Evolutionary conservation across 345 rosid species (phyloP).

Genomic region (Theobroma cacao): DNA sequence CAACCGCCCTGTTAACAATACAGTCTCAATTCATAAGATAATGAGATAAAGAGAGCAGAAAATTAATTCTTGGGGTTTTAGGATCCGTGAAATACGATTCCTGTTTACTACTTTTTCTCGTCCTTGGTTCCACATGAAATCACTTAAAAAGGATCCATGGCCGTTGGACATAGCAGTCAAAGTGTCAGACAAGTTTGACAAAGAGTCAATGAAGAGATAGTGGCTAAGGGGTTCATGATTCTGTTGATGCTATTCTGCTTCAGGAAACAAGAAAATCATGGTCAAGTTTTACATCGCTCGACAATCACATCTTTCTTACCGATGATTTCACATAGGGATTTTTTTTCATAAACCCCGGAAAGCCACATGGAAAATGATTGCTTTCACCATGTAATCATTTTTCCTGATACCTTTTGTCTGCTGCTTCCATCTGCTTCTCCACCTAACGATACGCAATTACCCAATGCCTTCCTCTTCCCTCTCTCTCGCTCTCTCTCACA

Average conservation of each 20-base stretch:
- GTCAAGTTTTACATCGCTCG: not conserved
- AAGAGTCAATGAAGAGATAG: not conserved
- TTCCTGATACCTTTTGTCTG: not conserved
- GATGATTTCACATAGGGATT: not conserved
- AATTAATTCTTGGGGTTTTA: too few species aligned
- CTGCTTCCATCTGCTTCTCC: not conserved
- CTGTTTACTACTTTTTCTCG: too few species aligned
- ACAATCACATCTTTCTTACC: not conserved
- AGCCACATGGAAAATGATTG: not conserved
- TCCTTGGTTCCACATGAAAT: too few species aligned
- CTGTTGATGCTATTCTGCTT: not conserved
- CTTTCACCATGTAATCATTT: not conserved
- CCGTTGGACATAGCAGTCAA: not conserved
- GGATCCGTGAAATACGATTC: too few species aligned
- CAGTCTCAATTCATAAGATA: too few species aligned
- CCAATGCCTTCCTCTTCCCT: too few species aligned
- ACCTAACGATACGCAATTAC: too few species aligned
- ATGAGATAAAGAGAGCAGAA: too few species aligned
- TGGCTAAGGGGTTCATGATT: too few species aligned
- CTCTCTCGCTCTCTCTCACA: not conserved
- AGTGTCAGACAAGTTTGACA: not conserved
- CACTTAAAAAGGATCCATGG: not conserved
- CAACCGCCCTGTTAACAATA: too few species aligned
- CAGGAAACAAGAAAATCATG: constrained; percentile 1
- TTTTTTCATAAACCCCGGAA: not conserved